Evolutionary conservation across 805 yeast species (phyloP), one percentile per base, ranked within the genome.

Genomic region (Teunomyces tritomae): DNA sequence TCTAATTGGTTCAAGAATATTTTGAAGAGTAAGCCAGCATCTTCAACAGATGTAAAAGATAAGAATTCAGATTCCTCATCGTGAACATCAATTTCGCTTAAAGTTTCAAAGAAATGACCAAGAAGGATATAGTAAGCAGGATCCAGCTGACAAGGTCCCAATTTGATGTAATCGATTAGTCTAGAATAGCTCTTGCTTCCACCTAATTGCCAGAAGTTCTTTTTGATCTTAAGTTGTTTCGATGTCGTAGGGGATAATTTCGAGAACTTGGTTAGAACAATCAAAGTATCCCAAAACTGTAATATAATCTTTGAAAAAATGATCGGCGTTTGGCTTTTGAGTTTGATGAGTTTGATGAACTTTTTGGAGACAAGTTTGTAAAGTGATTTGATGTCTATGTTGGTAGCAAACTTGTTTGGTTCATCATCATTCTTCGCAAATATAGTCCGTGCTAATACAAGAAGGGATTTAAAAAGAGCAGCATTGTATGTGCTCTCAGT

Each of bases 81-180:
- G 9, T 28, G 27, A 17, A 29, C 9, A 10, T 39, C 44, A 35
- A 59, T 46, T n/a, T 26, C 29, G n/a, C 27, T 37, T 26, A 37
- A 26, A 3, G 59, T 39, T 10, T 46, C 44, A 28, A 72, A 62
- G 28, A 72, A 57, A 1, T 53, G 46, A 2, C 46, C 44, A 14
- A 73, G 43, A 8, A 57, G 42, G 1, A 49, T 48, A 53, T 79
- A 86, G 57, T 81, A 84, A 0, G 65, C 52, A 0, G 83, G 76
- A 27, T 71, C 67, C 44, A 87, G 80, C 43, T 71, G 73, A 41
- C 83, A 70, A 1, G 80, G 78, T 0, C 89, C 86, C 10, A 81
- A 51, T 9, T 66, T 66, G 16, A 86, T 54, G 51, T 83, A 75
- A 0, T 66, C 74, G 1, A 70, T 40, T 8, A 86, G 57, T 49